Conservation (phyloP, 1,284 basidiomycete species). For the Microbotryum lychnidis-dioicae region DNA sequence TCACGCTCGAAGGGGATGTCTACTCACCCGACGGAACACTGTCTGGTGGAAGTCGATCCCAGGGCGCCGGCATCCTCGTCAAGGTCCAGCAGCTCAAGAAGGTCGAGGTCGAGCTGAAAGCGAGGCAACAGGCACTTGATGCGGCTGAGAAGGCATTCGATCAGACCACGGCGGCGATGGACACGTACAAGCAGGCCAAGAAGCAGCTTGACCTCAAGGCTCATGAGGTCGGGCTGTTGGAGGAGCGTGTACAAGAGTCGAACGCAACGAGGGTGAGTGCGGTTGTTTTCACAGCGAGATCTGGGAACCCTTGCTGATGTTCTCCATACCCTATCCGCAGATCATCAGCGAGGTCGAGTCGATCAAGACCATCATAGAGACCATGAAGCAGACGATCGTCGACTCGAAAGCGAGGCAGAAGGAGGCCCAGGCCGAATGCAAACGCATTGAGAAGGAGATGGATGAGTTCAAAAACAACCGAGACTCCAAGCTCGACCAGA, state of each 20-base stretch:
- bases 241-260: conserved; percentile 78
- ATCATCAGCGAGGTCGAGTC: conserved; percentile 71
- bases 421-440: conserved; percentile 65
- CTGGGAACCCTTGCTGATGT: background rate
- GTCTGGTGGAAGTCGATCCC: conserved; percentile 81
- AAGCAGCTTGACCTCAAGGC: conserved; percentile 78
- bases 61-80: conserved; percentile 64
- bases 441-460: conserved; percentile 91
- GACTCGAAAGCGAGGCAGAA: conserved; percentile 67
- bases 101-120: conserved; percentile 53
- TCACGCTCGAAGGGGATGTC: conserved; percentile 89
- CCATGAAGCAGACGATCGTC: conserved; percentile 59
- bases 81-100: conserved; percentile 74
- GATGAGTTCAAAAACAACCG: conserved; percentile 97
- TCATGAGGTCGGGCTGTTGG: conserved; percentile 74
- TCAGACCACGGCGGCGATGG: conserved; percentile 52
- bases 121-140: conserved; percentile 47
- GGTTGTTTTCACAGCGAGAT: background rate
- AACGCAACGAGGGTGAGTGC: conserved; percentile 70
- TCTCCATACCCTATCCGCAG: conserved; percentile 43
- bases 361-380: conserved; percentile 57
- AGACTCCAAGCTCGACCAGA: conserved; percentile 88
- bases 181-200: conserved; percentile 59
- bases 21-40: conserved; percentile 95
- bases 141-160: conserved; percentile 56